phyloP scores from a whole-genome alignment of 2,329 filamentous ascomycete genomes.

The Monilinia vaccinii-corymbosi region DNA sequence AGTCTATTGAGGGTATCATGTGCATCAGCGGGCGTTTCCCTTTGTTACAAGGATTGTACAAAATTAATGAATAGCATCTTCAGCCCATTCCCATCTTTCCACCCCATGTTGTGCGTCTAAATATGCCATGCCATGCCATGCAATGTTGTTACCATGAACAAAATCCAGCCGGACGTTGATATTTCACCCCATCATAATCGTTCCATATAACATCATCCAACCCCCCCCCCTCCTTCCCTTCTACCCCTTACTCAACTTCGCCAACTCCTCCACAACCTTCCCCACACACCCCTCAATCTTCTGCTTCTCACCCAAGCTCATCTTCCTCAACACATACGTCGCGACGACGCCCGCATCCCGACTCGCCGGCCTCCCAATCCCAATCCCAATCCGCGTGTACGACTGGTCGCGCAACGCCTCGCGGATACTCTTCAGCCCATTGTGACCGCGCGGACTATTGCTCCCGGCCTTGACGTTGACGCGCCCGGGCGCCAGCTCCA shows the following conservation, averaged over 20 bases:
- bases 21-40: constrained; percentile 2
- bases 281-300: constrained; percentile 24
- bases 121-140: not conserved
- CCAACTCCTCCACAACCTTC: constrained; percentile 24
- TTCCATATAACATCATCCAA: not conserved
- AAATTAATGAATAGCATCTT: not conserved
- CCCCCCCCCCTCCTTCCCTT: not conserved
- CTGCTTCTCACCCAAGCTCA: constrained; percentile 22
- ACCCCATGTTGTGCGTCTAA: not conserved
- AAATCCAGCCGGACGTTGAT: not conserved
- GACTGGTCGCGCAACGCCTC: constrained; percentile 36
- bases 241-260: constrained; percentile 15
- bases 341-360: constrained; percentile 60
- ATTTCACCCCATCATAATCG: not conserved
- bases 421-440: constrained; percentile 62
- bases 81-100: not conserved
- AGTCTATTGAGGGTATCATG: constrained; percentile 5
- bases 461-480: constrained; percentile 56
- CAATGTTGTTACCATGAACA: not conserved
- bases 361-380: constrained; percentile 73
- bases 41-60: constrained; percentile 3
- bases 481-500: constrained; percentile 63
- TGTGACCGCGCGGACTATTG: constrained; percentile 60
- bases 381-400: constrained; percentile 60
- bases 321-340: constrained; percentile 59